Conservation (phyloP, 2,329 filamentous ascomycete genomes). For the Penicillium sp. region DNA sequence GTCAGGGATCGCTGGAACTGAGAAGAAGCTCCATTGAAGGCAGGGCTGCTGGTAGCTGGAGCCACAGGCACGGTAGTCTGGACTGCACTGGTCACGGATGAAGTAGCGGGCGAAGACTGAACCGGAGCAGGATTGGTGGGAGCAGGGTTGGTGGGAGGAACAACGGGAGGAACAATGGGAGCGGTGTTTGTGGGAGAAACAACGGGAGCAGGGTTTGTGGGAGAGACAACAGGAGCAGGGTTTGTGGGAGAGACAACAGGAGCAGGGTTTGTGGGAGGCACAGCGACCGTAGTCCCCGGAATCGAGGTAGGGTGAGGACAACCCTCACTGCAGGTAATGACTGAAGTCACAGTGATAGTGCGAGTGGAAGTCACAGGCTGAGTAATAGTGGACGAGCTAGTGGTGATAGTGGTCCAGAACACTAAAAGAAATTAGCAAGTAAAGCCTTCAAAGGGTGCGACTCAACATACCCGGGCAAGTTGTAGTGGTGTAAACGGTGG, state of each 20-base stretch:
- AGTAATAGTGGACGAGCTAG: conserved; percentile 26
- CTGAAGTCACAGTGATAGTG: conserved; percentile 29
- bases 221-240: not conserved
- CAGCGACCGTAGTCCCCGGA: conserved; percentile 1
- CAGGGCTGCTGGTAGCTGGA: conserved; percentile 14
- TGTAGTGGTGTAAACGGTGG: conserved; percentile 32
- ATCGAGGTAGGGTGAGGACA: conserved; percentile 17
- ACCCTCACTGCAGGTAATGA: conserved; percentile 26
- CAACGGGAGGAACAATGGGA: not conserved
- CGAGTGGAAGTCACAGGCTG: conserved; percentile 31
- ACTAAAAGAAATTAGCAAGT: conserved; percentile 24
- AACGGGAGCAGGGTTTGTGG: conserved; percentile 5
- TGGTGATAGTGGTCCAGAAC: conserved; percentile 29
- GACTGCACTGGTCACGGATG: not conserved
- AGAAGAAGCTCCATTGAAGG: conserved; percentile 26
- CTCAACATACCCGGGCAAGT: conserved; percentile 35
- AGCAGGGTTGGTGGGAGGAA: conserved; percentile 3
- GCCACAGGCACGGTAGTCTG: conserved; percentile 3
- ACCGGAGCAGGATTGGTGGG: conserved; percentile 5
- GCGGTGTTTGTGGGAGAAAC: conserved; percentile 2
- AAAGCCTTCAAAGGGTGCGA: not conserved
- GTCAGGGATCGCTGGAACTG: conserved; percentile 24
- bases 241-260: not conserved
- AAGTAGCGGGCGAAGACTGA: conserved; percentile 7
- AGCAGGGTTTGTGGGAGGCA: conserved; percentile 1